Conservation (phyloP, 768 basidiomycete species). For the Strobilomyces confusus region DNA sequence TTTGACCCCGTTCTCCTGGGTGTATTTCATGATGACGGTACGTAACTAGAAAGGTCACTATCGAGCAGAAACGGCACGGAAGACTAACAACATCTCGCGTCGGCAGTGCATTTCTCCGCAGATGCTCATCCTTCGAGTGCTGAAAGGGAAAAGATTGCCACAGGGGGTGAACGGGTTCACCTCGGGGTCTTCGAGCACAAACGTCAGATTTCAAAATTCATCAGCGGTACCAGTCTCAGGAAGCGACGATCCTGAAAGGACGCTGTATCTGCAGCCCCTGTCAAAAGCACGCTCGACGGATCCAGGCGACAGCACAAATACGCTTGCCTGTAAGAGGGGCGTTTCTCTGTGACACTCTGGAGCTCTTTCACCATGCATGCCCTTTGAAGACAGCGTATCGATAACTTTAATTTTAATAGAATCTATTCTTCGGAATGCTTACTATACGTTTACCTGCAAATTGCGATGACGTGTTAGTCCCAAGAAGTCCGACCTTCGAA, state of each 20-base stretch:
- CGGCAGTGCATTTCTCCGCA: neutral
- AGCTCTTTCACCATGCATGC: too few species aligned
- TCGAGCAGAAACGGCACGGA: too few species aligned
- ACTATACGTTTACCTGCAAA: too few species aligned
- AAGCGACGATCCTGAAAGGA: neutral
- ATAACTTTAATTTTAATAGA: too few species aligned
- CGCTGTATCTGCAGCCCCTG: neutral
- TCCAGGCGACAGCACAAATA: neutral
- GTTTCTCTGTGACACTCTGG: too few species aligned
- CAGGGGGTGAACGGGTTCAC: neutral
- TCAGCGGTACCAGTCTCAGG: too few species aligned
- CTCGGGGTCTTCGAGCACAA: neutral
- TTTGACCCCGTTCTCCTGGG: neutral
- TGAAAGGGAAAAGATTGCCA: neutral
- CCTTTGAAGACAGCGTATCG: too few species aligned
- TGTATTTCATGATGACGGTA: neutral
- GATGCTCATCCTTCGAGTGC: neutral
- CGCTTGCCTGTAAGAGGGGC: neutral
- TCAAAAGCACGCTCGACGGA: neutral
- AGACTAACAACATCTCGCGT: neutral
- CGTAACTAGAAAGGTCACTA: neutral
- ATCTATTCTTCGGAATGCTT: too few species aligned
- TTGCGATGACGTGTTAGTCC: too few species aligned
- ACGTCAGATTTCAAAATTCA: neutral
- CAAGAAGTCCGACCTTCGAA: too few species aligned